Conservation (phyloP, 2,329 filamentous ascomycete genomes). For the Talaromyces sp. region DNA sequence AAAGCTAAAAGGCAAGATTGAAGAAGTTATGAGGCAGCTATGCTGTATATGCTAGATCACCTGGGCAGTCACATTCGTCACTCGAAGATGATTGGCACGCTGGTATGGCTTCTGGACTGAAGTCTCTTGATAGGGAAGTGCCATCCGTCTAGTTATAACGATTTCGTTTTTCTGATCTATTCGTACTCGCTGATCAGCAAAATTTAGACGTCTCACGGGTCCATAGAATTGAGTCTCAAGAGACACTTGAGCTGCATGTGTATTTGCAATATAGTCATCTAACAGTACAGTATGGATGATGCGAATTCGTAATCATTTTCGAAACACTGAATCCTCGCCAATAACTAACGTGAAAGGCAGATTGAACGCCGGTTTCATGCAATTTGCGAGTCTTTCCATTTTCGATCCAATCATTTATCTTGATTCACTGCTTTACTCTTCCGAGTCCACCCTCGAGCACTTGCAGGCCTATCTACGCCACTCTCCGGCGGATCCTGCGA, state of each 20-base stretch:
- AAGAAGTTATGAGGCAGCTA: constrained; percentile 64
- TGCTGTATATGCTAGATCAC: constrained; percentile 49
- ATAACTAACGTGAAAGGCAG: not conserved
- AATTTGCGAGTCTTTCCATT: not conserved
- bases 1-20: constrained; percentile 81
- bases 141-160: constrained; percentile 26
- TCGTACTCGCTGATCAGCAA: too few relatives aligned
- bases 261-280: not conserved
- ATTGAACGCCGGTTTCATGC: not conserved
- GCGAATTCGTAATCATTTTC: not conserved
- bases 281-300: not conserved
- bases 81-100: constrained; percentile 58
- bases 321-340: not conserved
- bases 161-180: not conserved
- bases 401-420: not conserved
- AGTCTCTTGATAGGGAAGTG: constrained; percentile 37
- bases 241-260: not conserved
- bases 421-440: constrained; percentile 26
- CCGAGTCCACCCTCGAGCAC: constrained; percentile 31
- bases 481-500: constrained; percentile 42
- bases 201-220: too few relatives aligned
- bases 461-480: constrained; percentile 36
- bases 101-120: constrained; percentile 34
- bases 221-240: not conserved
- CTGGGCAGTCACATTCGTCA: constrained; percentile 50